Percentiles rank a stretch among this genome's conserved stretches.
These are phyloP conservation scores for Cornus florida DNA, from an alignment of 148 eudicot species.

Conservation along the genomic window DNA sequence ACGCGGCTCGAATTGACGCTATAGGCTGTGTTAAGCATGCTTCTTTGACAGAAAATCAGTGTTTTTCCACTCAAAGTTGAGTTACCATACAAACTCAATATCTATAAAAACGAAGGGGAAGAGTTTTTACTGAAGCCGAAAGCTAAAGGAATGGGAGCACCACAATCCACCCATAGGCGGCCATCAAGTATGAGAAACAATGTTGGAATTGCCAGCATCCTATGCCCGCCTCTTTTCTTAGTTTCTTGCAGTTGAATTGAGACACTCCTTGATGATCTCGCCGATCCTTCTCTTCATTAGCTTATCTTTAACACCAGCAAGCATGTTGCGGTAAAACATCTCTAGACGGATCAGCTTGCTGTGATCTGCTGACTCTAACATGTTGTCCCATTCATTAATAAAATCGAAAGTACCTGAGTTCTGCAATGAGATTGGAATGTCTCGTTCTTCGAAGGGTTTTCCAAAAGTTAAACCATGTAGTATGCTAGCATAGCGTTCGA, in stretches of 20 bases:
- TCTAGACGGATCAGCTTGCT: slow-evolving; percentile 60
- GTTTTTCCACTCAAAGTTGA: too few species aligned
- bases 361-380: slow-evolving; percentile 64
- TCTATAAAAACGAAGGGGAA: too few species aligned
- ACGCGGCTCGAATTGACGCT: too few species aligned
- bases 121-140: too few species aligned
- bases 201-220: not conserved
- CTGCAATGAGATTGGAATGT: slow-evolving; percentile 52
- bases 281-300: slow-evolving; percentile 62
- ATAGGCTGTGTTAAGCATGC: too few species aligned
- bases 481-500: slow-evolving; percentile 68
- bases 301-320: slow-evolving; percentile 74
- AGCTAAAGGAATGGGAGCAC: too few species aligned
- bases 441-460: slow-evolving; percentile 59
- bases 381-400: slow-evolving; percentile 71
- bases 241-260: slow-evolving; percentile 26
- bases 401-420: slow-evolving; percentile 50
- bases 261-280: slow-evolving; percentile 63
- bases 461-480: slow-evolving; percentile 79
- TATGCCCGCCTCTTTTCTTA: not conserved
- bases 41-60: too few species aligned
- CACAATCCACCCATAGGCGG: too few species aligned
- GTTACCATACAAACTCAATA: too few species aligned
- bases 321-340: slow-evolving; percentile 74
- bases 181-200: not conserved